These are phyloP conservation scores for Moesziomyces globuligerus DNA, from an alignment of 1,284 basidiomycete species.

Conservation along the genomic window DNA sequence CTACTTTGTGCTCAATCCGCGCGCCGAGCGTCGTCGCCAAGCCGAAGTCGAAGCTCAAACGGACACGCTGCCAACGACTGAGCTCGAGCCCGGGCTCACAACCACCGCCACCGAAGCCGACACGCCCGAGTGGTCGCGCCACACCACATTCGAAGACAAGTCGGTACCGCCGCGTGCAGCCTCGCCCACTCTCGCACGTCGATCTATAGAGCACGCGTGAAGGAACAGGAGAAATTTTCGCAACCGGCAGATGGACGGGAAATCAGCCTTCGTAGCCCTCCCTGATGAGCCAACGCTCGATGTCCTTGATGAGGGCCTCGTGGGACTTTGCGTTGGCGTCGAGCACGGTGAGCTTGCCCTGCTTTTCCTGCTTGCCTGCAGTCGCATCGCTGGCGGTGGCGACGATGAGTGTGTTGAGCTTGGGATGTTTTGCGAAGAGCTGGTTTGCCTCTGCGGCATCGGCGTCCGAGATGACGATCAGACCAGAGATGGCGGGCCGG, in stretches of 20 bases:
- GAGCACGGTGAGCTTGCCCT: slow-evolving; percentile 27
- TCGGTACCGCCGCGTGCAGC: neutral
- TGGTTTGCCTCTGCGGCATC: slow-evolving; percentile 15
- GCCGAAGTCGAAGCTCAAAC: slow-evolving; percentile 1
- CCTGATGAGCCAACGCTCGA: slow-evolving; percentile 44
- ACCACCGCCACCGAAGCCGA: neutral
- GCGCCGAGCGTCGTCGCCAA: slow-evolving; percentile 33
- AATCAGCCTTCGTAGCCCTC: slow-evolving; percentile 40
- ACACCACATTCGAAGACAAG: slow-evolving; percentile 27
- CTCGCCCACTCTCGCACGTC: too few relatives aligned
- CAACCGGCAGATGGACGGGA: too few relatives aligned
- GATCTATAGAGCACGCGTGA: too few relatives aligned
- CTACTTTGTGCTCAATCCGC: slow-evolving; percentile 75
- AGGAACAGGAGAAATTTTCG: too few relatives aligned
- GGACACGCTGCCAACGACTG: neutral
- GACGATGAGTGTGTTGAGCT: slow-evolving; percentile 40
- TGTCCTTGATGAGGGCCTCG: slow-evolving; percentile 36
- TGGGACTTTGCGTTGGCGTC: slow-evolving; percentile 8
- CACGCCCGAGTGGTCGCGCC: slow-evolving; percentile 33
- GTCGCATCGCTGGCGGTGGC: too few relatives aligned
- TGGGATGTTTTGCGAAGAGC: slow-evolving; percentile 35
- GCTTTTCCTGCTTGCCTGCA: neutral
- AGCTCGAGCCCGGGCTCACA: slow-evolving; percentile 6
- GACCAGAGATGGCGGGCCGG: slow-evolving; percentile 28
- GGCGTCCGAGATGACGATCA: slow-evolving; percentile 37